Evolutionary conservation across 345 rosid species (phyloP).

Genomic region (Hibiscus tridactylites): DNA sequence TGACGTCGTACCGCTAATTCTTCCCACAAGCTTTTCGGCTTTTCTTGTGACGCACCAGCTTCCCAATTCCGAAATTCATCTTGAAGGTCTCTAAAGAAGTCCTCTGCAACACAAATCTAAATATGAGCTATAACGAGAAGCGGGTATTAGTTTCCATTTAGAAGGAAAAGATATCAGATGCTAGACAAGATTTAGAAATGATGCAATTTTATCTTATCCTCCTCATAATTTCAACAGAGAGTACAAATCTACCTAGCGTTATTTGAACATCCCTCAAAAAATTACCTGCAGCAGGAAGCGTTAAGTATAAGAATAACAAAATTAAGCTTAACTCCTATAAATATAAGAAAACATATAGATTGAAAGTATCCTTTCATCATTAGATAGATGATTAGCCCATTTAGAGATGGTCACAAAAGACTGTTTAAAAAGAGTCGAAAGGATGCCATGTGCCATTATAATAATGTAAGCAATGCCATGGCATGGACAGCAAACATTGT

Average conservation of each 20-base stretch:
- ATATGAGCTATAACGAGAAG: background rate
- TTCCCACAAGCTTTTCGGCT: constrained; percentile 95
- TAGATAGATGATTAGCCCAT: background rate
- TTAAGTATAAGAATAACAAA: constrained; percentile 44
- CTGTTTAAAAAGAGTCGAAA: background rate
- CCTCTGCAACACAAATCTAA: constrained; percentile 45
- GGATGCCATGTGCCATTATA: background rate
- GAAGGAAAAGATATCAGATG: constrained; percentile 7
- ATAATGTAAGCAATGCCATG: background rate
- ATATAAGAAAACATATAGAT: constrained; percentile 8
- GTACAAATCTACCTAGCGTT: constrained; percentile 68
- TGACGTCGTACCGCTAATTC: constrained; percentile 59
- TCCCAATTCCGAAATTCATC: constrained; percentile 88
- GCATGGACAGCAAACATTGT: background rate
- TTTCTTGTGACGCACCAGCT: constrained; percentile 53
- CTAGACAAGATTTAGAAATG: constrained; percentile 1
- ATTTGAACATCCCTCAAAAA: constrained; percentile 82
- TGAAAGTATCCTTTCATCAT: background rate
- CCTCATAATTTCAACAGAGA: constrained; percentile 19
- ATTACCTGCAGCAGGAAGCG: constrained; percentile 79
- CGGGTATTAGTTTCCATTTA: background rate
- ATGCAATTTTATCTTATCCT: constrained; percentile 12
- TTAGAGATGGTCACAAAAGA: background rate
- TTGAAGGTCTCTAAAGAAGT: constrained; percentile 85
- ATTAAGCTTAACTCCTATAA: constrained; percentile 17